Evolutionary conservation across 2,329 filamentous ascomycete genomes (phyloP).

Genomic region (Fusarium euwallaceae): DNA sequence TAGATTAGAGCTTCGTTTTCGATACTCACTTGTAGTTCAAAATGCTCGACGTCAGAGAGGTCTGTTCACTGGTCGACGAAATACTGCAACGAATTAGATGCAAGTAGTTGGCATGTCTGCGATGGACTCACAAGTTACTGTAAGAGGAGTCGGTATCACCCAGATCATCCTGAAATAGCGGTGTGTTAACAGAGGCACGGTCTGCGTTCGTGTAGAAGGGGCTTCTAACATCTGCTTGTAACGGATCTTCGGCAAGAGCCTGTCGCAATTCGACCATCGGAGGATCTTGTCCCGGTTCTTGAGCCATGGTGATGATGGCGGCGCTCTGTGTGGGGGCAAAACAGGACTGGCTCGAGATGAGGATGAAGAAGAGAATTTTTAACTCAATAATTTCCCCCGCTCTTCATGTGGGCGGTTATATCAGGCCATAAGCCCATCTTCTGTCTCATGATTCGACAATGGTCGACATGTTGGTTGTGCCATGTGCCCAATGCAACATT

Average conservation of each 20-base stretch:
- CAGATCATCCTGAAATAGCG: neutral
- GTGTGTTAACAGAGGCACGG: neutral
- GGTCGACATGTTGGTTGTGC: neutral
- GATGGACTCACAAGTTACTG: neutral
- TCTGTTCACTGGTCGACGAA: neutral
- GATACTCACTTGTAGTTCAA: neutral
- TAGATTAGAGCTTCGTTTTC: neutral
- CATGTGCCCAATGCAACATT: neutral
- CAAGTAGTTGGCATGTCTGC: neutral
- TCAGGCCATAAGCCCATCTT: neutral
- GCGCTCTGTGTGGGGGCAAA: neutral
- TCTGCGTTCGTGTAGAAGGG: neutral
- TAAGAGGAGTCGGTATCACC: neutral
- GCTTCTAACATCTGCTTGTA: neutral
- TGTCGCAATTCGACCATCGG: neutral
- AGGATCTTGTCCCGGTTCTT: neutral
- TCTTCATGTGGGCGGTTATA: neutral
- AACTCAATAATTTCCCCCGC: neutral
- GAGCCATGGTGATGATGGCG: neutral
- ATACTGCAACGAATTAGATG: neutral
- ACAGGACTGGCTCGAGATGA: neutral
- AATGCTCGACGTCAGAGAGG: neutral
- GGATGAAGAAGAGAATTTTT: neutral
- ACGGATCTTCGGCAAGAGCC: neutral
- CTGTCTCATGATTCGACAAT: neutral